Evolutionary conservation across 768 basidiomycete species (phyloP), one percentile per base, ranked within the genome.

Genomic region (Lactifluus volemus): DNA sequence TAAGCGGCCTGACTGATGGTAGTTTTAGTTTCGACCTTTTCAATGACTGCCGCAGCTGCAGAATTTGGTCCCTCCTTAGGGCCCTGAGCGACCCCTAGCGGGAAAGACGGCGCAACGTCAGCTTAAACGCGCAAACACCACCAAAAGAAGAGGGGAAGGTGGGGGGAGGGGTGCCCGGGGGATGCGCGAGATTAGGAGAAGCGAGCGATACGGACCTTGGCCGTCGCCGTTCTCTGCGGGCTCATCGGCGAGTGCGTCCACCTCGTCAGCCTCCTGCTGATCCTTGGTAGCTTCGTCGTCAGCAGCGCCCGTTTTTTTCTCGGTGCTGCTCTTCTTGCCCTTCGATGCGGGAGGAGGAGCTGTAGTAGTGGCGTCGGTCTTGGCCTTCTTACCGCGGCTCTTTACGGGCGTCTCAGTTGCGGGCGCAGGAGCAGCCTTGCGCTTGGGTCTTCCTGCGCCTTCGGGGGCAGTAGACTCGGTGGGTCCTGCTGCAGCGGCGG

Each of bases 231-330:
- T 57, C 57, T 54, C 55, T 48, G 52, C 61, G 55, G 49, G 52
- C 29, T 65, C 64, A 44, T 65, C 63, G 4, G 60, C 64, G 21
- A 63, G 61, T 32, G 60, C 64, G 42, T 65, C 63, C 17, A 61
- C 64, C 52, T 65, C 64, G 15, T 63, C 64, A 4, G 62, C 49
- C 34, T 63, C 62, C 36, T 60, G 53, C n/a, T 59, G 58, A 0
- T 61, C 57, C 30, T 55, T 60, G 39, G 54, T 59, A 5, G 49
- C 61, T 5, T 58, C 58, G 10, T 59, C 64, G 9, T 64, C 59
- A 12, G 34, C 62, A 10, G 25, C 6, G 38, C 45, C 41, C 1
- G 15, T 53, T 12, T 63, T 63, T 52, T 65, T 65, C 56, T 53
- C 64, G n/a, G 17, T 39, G n/a, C 45, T 41, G 25, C 45, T 34